Base-by-base conservation (phyloP, 352 stramenopile genomes). In the Globisporangium recalcitrans region DNA sequence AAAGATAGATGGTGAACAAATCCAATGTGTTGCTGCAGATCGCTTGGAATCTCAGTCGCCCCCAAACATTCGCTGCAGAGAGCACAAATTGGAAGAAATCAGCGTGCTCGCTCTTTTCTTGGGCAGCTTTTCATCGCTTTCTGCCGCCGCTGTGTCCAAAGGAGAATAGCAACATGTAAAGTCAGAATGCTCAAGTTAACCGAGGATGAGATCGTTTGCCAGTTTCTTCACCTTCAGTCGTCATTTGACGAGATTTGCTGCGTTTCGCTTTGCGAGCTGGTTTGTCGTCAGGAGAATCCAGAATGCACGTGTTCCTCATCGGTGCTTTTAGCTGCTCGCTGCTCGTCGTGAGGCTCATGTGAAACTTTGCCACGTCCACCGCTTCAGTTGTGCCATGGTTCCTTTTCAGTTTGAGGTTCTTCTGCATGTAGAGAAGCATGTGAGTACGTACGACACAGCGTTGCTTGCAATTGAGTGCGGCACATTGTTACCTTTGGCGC, bases 41-140 rank as follows among this genome's bases (percentile, higher is more conserved):
- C 49, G 31, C 11, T n/a, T 16, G 6, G 9, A 26, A 4, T 1
- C 21, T 40, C 24, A 56, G 58, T 63, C 51, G n/a, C 55, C 60
- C 10, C 64, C 69, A 48, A 85, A 85, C 74, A 87, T 82, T 22
- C 76, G 72, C 58, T 85, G 78, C 10, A 87, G 66, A 8, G 68
- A 57, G 48, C 74, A 82, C 10, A 78, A 54, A 21, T 67, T 52
- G 66, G 47, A 56, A 21, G 34, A 13, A 2, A 62, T 32, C 9
- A 58, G 29, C 22, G 56, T 44, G 24, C 26, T 24, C 8, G 46
- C 3, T 24, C 10, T 22, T 36, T 56, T 22, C 26, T 58, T 58
- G 6, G 44, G 3, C 21, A 10, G 14, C 4, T 44, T 47, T 31
- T 24, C 47, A 14, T 48, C 22, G 13, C 38, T 47, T 7, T 2